phyloP scores from a whole-genome alignment of 2,329 filamentous ascomycete species.

The Cladobotryum mycophilum region DNA sequence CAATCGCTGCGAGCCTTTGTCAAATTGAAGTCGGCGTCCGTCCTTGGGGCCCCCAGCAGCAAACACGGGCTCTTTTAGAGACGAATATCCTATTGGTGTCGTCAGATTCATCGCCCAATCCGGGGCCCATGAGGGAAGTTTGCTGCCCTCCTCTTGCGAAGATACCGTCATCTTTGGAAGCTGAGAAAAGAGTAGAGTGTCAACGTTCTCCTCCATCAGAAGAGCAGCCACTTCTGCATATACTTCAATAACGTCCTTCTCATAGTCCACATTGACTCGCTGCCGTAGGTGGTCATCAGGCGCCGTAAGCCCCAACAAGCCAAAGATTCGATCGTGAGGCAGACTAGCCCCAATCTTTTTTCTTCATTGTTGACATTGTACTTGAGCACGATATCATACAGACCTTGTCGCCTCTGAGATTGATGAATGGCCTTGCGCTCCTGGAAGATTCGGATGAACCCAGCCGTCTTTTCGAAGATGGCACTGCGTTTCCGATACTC shows the following conservation, averaged over 20 bases:
- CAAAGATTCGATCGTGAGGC: conserved; percentile 27
- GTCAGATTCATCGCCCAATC: conserved; percentile 27
- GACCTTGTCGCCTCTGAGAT: conserved; percentile 6
- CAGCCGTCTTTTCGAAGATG: conserved; percentile 17
- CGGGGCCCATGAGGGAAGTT: conserved; percentile 28
- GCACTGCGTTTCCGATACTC: conserved; percentile 15
- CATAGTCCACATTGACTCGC: conserved; percentile 14
- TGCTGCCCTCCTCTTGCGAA: not conserved
- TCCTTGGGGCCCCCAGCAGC: conserved; percentile 17
- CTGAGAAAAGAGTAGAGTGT: conserved; percentile 26
- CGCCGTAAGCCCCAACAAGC: conserved; percentile 23
- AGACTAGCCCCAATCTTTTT: conserved; percentile 22
- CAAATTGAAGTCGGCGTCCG: not conserved
- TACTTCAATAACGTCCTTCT: conserved; percentile 1
- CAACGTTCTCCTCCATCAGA: conserved; percentile 18
- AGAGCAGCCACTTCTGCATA: conserved; percentile 19
- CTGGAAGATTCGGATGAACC: conserved; percentile 21
- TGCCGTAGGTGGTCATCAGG: conserved; percentile 15
- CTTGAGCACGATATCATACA: conserved; percentile 23
- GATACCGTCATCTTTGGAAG: conserved; percentile 11
- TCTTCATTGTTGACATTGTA: conserved; percentile 23
- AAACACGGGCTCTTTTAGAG: conserved; percentile 17
- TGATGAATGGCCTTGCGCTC: conserved; percentile 26
- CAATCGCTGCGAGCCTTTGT: conserved; percentile 11
- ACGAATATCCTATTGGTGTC: conserved; percentile 20